Conservation (phyloP, 1,284 basidiomycete species). For the Exobasidium rhododendri region DNA sequence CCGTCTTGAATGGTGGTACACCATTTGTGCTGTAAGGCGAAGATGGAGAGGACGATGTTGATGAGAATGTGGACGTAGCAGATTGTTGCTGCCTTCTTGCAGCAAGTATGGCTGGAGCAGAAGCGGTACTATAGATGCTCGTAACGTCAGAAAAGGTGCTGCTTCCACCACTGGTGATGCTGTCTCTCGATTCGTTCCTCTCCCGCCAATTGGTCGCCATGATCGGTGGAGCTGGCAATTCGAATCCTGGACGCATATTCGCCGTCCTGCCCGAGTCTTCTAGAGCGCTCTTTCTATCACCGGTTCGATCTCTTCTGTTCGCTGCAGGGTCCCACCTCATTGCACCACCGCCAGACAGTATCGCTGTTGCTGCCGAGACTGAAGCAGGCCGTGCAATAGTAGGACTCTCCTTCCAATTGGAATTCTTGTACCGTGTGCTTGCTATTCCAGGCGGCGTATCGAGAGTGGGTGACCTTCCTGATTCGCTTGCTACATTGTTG, state of each 20-base stretch:
- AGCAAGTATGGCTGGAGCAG: slow-evolving; percentile 34
- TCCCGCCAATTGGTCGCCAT: slow-evolving; percentile 35
- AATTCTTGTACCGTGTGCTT: slow-evolving; percentile 18
- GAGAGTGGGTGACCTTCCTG: neutral
- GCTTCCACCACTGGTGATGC: slow-evolving; percentile 21
- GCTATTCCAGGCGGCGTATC: neutral
- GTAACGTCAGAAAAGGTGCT: slow-evolving; percentile 28
- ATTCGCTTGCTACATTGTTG: neutral
- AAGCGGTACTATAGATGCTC: slow-evolving; percentile 39
- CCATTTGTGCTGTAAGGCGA: neutral
- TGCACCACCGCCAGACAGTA: too few relatives aligned
- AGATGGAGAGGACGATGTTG: neutral
- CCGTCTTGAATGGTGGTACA: neutral
- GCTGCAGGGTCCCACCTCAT: slow-evolving; percentile 36
- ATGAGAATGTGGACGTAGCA: slow-evolving; percentile 21
- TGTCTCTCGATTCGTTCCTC: slow-evolving; percentile 29
- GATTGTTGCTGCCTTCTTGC: slow-evolving; percentile 7
- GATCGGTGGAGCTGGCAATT: slow-evolving; percentile 26
- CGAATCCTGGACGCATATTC: slow-evolving; percentile 15
- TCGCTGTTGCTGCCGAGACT: neutral
- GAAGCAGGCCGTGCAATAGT: neutral
- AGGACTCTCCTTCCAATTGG: slow-evolving; percentile 15
- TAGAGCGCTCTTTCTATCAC: neutral
- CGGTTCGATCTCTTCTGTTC: slow-evolving; percentile 32
- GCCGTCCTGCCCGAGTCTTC: slow-evolving; percentile 1